A percentile compares a stretch with the other conserved stretches of the same genome.
Evolutionary conservation across 352 stramenopile genomes (phyloP).

Genomic region (Phytophthora boehmeriae): DNA sequence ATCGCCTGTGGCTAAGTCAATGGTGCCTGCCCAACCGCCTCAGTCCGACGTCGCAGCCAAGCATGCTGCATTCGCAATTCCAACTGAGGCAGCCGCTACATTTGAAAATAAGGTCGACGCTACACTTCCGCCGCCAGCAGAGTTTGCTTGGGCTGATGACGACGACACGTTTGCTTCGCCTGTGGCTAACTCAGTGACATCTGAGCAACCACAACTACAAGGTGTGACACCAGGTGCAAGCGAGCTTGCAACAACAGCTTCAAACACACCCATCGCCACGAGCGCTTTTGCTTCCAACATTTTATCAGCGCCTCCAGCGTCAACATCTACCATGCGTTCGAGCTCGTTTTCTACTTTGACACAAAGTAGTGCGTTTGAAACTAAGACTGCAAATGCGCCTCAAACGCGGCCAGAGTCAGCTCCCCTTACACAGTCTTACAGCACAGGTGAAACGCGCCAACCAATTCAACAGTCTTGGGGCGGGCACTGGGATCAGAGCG

Average conservation of each 20-base stretch:
- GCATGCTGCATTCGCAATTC: neutral
- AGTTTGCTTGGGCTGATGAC: neutral
- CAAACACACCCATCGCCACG: neutral
- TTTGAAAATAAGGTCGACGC: neutral
- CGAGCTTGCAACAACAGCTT: neutral
- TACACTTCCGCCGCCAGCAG: neutral
- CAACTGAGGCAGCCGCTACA: neutral
- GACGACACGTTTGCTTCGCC: neutral
- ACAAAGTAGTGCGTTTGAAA: conserved; percentile 10
- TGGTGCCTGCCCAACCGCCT: neutral
- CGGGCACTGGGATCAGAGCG: conserved; percentile 20
- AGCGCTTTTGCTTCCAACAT: too few relatives aligned
- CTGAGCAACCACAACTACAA: neutral
- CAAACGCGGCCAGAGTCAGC: conserved; percentile 14
- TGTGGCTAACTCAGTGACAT: neutral
- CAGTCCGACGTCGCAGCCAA: neutral
- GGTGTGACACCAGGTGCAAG: neutral
- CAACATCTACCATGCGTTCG: neutral
- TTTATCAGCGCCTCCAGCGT: neutral
- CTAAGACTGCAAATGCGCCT: conserved; percentile 5
- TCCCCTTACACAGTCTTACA: conserved; percentile 2
- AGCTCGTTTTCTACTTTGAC: conserved; percentile 3
- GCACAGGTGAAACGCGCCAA: conserved; percentile 12
- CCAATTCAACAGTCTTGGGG: conserved; percentile 22
- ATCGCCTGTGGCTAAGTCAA: neutral